Conservation (phyloP, 164 flowering plant species). For the Cinnamomum micranthum region DNA sequence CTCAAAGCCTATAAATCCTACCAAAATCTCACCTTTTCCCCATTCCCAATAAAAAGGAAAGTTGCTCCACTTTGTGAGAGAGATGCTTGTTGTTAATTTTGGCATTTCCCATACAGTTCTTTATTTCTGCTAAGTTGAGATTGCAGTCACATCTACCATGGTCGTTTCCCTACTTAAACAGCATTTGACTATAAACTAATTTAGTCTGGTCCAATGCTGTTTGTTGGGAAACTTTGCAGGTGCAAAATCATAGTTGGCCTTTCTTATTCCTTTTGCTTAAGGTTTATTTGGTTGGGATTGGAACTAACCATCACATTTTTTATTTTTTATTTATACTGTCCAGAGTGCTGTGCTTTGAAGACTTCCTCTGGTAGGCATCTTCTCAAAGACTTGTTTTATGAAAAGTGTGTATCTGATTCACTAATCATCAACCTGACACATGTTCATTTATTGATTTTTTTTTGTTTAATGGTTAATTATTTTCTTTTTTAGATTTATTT, state of each 20-base stretch:
- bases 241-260: not conserved
- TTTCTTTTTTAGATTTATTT: too few relatives aligned
- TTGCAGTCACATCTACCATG: too few relatives aligned
- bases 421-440: not conserved
- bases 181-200: not conserved
- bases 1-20: too few relatives aligned
- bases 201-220: not conserved
- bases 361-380: conserved; percentile 83
- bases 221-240: not conserved
- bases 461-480: too few relatives aligned
- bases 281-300: not conserved
- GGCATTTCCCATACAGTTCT: too few relatives aligned
- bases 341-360: conserved; percentile 81
- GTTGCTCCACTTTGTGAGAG: too few relatives aligned
- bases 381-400: not conserved
- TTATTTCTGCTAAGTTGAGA: too few relatives aligned
- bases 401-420: too few relatives aligned
- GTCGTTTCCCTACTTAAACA: not conserved
- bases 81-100: too few relatives aligned
- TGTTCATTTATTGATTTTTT: not conserved
- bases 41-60: too few relatives aligned
- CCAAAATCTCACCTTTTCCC: too few relatives aligned
- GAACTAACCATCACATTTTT: not conserved
- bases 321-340: conserved; percentile 15
- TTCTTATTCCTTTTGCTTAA: not conserved